A percentile compares a stretch with the other conserved stretches of the same genome.
phyloP scores from a whole-genome alignment of 495 filamentous ascomycete genomes.

The Aspergillus campestris region DNA sequence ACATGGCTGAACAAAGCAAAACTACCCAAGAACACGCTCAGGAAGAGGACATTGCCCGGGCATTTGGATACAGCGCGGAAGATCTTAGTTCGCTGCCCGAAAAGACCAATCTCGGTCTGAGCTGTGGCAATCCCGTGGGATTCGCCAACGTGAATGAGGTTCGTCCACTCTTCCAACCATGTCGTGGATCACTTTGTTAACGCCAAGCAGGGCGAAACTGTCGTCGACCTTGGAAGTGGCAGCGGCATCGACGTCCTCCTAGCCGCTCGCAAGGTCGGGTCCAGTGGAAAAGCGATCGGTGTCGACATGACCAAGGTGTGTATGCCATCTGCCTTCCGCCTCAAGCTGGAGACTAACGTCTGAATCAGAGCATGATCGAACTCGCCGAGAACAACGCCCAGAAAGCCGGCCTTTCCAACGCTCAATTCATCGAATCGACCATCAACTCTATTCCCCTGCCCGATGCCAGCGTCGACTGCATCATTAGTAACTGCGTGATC shows the following conservation, averaged over 20 bases:
- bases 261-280: slow-evolving; percentile 44
- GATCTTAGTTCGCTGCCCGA: slow-evolving; percentile 44
- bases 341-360: not conserved
- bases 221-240: slow-evolving; percentile 52
- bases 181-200: not conserved
- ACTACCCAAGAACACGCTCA: not conserved
- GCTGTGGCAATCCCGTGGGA: slow-evolving; percentile 54
- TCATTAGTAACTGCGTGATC: slow-evolving; percentile 53
- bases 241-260: slow-evolving; percentile 56
- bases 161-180: not conserved
- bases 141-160: slow-evolving; percentile 39
- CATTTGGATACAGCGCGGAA: slow-evolving; percentile 49
- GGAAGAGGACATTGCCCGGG: slow-evolving; percentile 35
- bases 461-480: slow-evolving; percentile 37
- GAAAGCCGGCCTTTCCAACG: slow-evolving; percentile 23
- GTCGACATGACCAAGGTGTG: slow-evolving; percentile 54
- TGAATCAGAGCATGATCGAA: slow-evolving; percentile 46
- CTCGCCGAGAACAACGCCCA: slow-evolving; percentile 29
- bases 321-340: slow-evolving; percentile 19
- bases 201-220: slow-evolving; percentile 41
- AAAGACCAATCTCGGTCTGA: slow-evolving; percentile 49
- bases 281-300: slow-evolving; percentile 43
- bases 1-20: no score
- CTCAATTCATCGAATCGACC: slow-evolving; percentile 36
- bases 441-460: slow-evolving; percentile 42